Evolutionary conservation across 495 filamentous ascomycete species (phyloP), one percentile per base, ranked within the genome.

Genomic region (Hypoxylon lienhwacheense): DNA sequence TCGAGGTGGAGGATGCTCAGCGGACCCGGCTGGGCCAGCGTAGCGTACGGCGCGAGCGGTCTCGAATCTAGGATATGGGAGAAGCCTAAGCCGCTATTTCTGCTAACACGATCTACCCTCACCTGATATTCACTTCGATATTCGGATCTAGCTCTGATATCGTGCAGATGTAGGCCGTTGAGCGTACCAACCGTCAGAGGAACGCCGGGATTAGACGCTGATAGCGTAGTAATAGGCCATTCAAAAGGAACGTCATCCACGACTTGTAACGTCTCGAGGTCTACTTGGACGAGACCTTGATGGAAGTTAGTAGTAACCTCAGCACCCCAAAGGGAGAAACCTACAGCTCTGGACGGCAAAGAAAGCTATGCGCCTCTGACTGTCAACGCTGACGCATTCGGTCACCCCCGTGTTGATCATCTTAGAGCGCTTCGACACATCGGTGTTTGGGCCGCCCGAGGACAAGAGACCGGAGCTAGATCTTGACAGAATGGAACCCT

Each of bases 141-240:
- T 29, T 47, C 41, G 7, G 54, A 55, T 49, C 68, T 56, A 19
- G 71, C 67, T 35, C 90, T 79, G 15, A 85, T 81, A 63, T 97
- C 92, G 61, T 96, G 82, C 19, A 97, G 82, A 62, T 97, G 89
- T 5, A 97, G 71, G 15, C 86, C 88, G 28, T 86, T 74, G 34
- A 84, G 88, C 4, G 91, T 96, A 1, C 91, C 92, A 10, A 97
- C 80, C 2, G 91, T 95, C 21, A 97, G 69, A 12, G 92, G 92
- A 2, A 85, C 79, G 7, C 81, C 80, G 51, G 85, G 75, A 12
- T 80, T 81, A 22, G 89, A 85, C 48, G 89, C 81, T 0, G 92
- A 96, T 28, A 97, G 71, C 1, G 89, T 85, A 41, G 86, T 88
- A 34, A 97, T 90, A 12, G 87, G 82, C 77, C 85, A 95, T 0